These are phyloP conservation scores for Claviceps purpurea DNA, from an alignment of 2,329 filamentous ascomycete species.

Conservation along the genomic window DNA sequence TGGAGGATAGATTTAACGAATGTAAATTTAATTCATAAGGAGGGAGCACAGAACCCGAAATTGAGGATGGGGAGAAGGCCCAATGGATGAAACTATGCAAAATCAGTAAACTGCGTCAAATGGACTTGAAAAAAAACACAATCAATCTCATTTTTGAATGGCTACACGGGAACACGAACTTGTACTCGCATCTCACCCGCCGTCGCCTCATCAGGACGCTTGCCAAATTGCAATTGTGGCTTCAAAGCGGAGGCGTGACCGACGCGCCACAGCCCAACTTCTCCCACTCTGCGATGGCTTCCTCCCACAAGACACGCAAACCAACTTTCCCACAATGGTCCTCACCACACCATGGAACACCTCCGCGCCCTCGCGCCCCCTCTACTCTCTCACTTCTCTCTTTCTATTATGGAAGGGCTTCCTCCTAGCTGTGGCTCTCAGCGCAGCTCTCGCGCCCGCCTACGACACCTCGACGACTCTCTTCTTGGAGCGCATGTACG, in stretches of 20 bases:
- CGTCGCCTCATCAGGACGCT: no score
- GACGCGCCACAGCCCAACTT: neutral
- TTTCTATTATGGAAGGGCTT: constrained; percentile 56
- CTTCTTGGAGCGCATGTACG: constrained; percentile 24
- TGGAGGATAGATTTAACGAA: constrained; percentile 12
- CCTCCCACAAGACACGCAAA: neutral
- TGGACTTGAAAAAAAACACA: no score
- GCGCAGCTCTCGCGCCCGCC: constrained; percentile 38
- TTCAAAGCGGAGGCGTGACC: no score
- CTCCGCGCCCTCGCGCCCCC: constrained; percentile 1
- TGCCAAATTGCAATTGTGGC: no score
- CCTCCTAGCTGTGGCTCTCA: constrained; percentile 47
- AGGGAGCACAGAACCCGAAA: neutral
- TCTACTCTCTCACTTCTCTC: constrained; percentile 10
- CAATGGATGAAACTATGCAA: constrained; percentile 29
- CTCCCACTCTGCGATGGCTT: neutral
- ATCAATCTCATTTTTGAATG: no score
- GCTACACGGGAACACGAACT: no score
- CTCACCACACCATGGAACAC: neutral
- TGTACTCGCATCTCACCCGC: no score
- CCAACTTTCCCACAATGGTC: neutral
- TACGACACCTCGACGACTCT: constrained; percentile 68
- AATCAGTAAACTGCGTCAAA: no score
- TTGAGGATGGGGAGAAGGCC: neutral
- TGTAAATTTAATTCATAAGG: constrained; percentile 30